Base-by-base conservation (phyloP, 2,329 filamentous ascomycete genomes). In the Chrysoporthe austroafricana region DNA sequence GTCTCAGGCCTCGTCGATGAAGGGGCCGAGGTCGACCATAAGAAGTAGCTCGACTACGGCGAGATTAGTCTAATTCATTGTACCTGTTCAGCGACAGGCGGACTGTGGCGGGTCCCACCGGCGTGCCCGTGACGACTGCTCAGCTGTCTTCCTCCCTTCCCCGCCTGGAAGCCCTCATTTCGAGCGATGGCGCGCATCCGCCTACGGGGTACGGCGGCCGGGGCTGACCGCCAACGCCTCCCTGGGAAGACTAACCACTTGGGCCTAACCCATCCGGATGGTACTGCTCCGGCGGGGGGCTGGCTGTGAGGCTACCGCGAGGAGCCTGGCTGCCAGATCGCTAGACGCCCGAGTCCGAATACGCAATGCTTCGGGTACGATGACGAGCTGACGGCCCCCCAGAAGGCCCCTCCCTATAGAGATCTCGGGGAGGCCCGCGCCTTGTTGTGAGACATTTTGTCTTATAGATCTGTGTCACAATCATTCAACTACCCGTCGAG, bases 1-100 rank as follows among this genome's bases (percentile, higher is more conserved):
- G 63, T 64, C 63, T 13, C 63, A 64, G 18, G 63, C 63, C 3
- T 64, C 63, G 1, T 64, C 56, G 0, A 58, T 34, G 21, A 58
- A 58, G 9, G 63, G 52, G n/a, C 14, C 42, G 11, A 48, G 56
- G 54, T 44, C 42, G 39, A 54, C 54, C 9, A 50, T 52, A 36
- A 59, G 52, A 54, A 50, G 18, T 42, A 59, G 42, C 39, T 64
- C 63, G 9, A 59, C 54, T 5, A 64, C 63, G 6, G 43, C 42
- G 16, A 64, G 62, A 63, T 56, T 61, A 61, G 59, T 46, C 34
- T 61, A 46, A 61, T 48, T 18, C 18, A 18, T 46, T 46, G 59
- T n/a, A 61, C 42, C 14, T n/a, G 54, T 39, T 39, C 32, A 9
- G 14, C 13, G 44, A 46, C 13, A 46, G 36, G 9, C 9, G 36